These are phyloP conservation scores for Colletotrichum godetiae DNA, from an alignment of 2,329 filamentous ascomycete genomes.

Conservation along the genomic window DNA sequence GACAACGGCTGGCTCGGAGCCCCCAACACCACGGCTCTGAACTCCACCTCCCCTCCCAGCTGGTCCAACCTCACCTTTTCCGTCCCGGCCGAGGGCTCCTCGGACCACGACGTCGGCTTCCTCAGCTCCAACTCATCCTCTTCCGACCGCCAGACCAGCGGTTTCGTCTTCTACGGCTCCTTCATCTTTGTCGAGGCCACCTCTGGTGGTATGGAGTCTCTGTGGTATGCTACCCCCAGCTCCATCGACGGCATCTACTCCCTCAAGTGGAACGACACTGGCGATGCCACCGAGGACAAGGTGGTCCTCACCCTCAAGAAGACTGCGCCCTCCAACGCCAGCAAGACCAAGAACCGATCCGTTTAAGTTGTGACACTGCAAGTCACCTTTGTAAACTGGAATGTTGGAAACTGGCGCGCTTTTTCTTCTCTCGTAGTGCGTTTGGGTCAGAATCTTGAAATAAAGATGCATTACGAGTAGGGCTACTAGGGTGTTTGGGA, in stretches of 20 bases:
- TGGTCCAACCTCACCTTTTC: constrained; percentile 42
- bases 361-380: background rate
- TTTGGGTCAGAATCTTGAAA: background rate
- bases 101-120: constrained; percentile 39
- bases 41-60: constrained; percentile 15
- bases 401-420: background rate
- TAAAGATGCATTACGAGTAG: background rate
- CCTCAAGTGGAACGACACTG: constrained; percentile 41
- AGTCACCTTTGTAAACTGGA: background rate
- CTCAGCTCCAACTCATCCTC: constrained; percentile 10
- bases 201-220: constrained; percentile 33
- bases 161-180: constrained; percentile 42
- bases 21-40: constrained; percentile 35
- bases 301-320: constrained; percentile 39
- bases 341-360: background rate
- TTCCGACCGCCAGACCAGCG: constrained; percentile 31
- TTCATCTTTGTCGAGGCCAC: constrained; percentile 31
- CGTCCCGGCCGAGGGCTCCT: constrained; percentile 36
- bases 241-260: constrained; percentile 35
- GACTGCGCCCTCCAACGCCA: constrained; percentile 31
- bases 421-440: background rate
- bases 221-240: constrained; percentile 40
- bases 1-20: constrained; percentile 36
- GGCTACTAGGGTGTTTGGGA: background rate
- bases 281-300: constrained; percentile 19